Evolutionary conservation across 106 monocot species (phyloP).

Genomic region (Gastrodia elata): DNA sequence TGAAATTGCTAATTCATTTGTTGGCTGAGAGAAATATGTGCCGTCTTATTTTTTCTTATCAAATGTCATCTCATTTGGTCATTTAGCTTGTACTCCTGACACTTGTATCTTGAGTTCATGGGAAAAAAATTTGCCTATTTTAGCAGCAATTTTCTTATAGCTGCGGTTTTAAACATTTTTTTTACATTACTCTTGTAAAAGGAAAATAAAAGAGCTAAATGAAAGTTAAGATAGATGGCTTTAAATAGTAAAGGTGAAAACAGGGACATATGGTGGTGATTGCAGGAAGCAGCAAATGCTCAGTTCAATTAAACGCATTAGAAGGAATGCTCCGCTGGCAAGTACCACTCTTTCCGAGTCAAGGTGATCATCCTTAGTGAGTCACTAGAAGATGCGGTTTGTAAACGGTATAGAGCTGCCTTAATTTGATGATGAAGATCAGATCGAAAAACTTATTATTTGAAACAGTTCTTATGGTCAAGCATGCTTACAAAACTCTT

Average conservation of each 20-base stretch:
- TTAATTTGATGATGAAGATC: too few species aligned
- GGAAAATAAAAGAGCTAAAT: neutral
- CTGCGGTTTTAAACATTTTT: neutral
- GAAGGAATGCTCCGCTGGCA: conserved; percentile 1
- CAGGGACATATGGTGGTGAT: neutral
- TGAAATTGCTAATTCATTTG: neutral
- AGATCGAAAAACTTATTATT: too few species aligned
- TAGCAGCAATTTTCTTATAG: neutral
- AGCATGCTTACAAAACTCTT: too few species aligned
- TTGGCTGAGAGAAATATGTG: neutral
- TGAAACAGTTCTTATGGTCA: too few species aligned
- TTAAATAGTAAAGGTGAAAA: neutral
- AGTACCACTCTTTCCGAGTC: neutral
- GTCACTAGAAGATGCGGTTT: too few species aligned
- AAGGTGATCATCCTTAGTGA: too few species aligned
- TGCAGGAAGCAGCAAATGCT: neutral
- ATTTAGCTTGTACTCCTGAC: neutral
- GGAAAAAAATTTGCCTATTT: neutral
- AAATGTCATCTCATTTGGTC: neutral
- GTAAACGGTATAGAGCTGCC: too few species aligned
- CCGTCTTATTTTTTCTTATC: neutral
- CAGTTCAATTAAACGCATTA: neutral
- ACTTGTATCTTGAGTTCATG: neutral
- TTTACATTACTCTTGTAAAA: too few species aligned
- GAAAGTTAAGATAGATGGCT: neutral